phyloP scores from a whole-genome alignment of 169 alveolate species.

The Theileria annulata region DNA sequence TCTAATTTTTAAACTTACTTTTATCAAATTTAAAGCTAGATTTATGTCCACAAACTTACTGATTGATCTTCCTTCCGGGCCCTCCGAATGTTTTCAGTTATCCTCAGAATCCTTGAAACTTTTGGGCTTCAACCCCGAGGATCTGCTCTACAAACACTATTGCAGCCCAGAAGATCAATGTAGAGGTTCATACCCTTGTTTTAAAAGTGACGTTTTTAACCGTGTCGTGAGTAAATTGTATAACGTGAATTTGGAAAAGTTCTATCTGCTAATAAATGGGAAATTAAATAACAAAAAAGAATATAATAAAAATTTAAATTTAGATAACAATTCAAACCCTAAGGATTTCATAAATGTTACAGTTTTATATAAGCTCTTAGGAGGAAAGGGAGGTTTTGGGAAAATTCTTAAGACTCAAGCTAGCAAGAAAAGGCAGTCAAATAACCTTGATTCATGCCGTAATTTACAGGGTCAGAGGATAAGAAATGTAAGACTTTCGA shows the following conservation, averaged over 20 bases:
- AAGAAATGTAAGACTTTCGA: constrained; percentile 38
- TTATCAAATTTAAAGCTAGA: background rate
- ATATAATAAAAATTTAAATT: background rate
- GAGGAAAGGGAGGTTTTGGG: constrained; percentile 72
- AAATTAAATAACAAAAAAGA: constrained; percentile 2
- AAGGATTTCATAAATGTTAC: constrained; percentile 14
- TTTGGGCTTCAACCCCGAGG: background rate
- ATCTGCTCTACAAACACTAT: constrained; percentile 3
- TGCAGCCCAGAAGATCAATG: constrained; percentile 6
- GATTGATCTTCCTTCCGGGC: constrained; percentile 23
- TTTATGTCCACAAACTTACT: constrained; percentile 8
- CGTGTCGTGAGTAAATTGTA: constrained; percentile 1
- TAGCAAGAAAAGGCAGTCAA: constrained; percentile 40
- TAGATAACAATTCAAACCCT: background rate
- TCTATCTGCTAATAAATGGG: constrained; percentile 8
- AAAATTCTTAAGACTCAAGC: constrained; percentile 44
- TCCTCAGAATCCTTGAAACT: background rate
- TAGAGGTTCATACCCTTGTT: constrained; percentile 6
- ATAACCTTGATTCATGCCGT: constrained; percentile 64
- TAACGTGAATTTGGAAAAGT: background rate
- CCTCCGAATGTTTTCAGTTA: constrained; percentile 18
- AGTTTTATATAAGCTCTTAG: constrained; percentile 37
- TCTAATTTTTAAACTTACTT: background rate
- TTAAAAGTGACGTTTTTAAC: constrained; percentile 5
- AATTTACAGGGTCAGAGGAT: constrained; percentile 54